Evolutionary conservation across 345 rosid genomes (phyloP).

Genomic region (Dovyalis caffra): DNA sequence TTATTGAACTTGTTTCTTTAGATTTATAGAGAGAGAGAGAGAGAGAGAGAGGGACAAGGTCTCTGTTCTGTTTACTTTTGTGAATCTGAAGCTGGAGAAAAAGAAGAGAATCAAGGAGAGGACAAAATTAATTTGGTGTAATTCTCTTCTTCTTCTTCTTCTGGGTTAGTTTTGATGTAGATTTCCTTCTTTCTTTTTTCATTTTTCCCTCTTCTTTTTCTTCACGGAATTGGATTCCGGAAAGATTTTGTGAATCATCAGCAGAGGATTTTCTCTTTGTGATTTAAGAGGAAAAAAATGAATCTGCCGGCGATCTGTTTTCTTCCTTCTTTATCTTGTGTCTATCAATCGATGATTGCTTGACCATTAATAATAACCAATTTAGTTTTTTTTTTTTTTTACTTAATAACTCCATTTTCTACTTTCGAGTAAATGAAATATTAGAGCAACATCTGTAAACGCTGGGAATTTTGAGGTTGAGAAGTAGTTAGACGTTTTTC

Average conservation of each 20-base stretch:
- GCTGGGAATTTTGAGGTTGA: background rate
- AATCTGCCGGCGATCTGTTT: slow-evolving; percentile 40
- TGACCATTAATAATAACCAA: slow-evolving; percentile 22
- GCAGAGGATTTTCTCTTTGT: slow-evolving; percentile 52
- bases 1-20: slow-evolving; percentile 56
- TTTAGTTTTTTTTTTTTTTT: slow-evolving; percentile 2
- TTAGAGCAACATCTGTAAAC: no score
- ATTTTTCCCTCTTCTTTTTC: slow-evolving; percentile 1
- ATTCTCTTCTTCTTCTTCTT: slow-evolving; percentile 6
- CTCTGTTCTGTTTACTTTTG: slow-evolving; percentile 5
- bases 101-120: background rate
- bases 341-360: slow-evolving; percentile 8
- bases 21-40: slow-evolving; percentile 16
- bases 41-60: slow-evolving; percentile 15
- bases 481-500: background rate
- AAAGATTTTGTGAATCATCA: slow-evolving; percentile 45
- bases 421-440: background rate
- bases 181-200: no score
- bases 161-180: background rate
- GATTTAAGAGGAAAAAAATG: slow-evolving; percentile 52
- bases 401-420: background rate
- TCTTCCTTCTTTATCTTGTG: background rate
- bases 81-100: slow-evolving; percentile 26
- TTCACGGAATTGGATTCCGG: slow-evolving; percentile 40
- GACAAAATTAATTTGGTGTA: slow-evolving; percentile 14